Percentiles rank a stretch among this genome's conserved stretches.
Conservation (phyloP, 768 basidiomycete genomes). For the Albatrellus ellisii region DNA sequence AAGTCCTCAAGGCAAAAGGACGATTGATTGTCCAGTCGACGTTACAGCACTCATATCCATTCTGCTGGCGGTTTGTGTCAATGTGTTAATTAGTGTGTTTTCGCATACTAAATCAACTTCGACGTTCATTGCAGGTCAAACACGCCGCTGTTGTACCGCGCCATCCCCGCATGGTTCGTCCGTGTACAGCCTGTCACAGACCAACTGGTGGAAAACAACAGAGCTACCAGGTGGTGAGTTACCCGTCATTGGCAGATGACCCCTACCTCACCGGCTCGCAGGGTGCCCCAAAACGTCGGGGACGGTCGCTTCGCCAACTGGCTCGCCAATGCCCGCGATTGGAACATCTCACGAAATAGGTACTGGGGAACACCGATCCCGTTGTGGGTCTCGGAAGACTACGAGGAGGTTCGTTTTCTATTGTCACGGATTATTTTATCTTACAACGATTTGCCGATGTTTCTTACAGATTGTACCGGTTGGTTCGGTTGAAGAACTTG, state of each 20-base stretch:
- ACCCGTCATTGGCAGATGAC: background rate
- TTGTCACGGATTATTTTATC: background rate
- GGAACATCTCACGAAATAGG: constrained; percentile 97
- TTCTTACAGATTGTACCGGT: constrained; percentile 21
- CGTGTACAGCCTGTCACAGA: constrained; percentile 77
- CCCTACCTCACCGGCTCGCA: constrained; percentile 17
- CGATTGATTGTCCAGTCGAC: constrained; percentile 82
- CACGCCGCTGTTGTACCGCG: constrained; percentile 92
- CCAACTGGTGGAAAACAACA: constrained; percentile 82
- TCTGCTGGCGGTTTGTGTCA: constrained; percentile 79
- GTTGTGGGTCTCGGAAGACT: constrained; percentile 89
- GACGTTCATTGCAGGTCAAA: constrained; percentile 39
- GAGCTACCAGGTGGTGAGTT: constrained; percentile 73
- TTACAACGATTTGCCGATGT: background rate
- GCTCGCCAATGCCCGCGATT: constrained; percentile 96
- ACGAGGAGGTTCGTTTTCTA: constrained; percentile 53
- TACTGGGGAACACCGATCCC: constrained; percentile 99
- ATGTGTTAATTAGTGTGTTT: background rate
- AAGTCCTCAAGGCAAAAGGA: constrained; percentile 75
- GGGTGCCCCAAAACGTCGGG: constrained; percentile 87
- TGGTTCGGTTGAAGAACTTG: constrained; percentile 80
- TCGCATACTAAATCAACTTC: background rate
- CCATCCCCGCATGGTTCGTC: constrained; percentile 94
- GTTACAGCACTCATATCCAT: constrained; percentile 86
- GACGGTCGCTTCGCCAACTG: constrained; percentile 94